Conservation (phyloP, 306 rosid species). For the Malus domestica region DNA sequence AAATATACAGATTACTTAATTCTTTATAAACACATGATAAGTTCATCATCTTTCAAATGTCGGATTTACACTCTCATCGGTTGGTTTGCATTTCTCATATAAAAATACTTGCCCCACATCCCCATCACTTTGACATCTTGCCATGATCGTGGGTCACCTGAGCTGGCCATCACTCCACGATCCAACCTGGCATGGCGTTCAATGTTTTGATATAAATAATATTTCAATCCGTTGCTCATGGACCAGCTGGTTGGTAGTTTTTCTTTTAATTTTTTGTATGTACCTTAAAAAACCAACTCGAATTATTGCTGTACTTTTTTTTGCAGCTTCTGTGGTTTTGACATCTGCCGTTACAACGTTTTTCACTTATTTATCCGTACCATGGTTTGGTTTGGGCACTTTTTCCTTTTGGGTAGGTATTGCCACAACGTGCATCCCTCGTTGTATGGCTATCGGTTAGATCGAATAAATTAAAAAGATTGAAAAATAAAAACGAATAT, state of each 20-base stretch:
- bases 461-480: no score
- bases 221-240: not conserved
- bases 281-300: not conserved
- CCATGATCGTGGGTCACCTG: not conserved
- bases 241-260: not conserved
- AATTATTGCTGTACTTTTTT: not conserved
- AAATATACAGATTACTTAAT: no score
- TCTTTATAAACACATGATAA: no score
- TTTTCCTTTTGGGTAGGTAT: no score
- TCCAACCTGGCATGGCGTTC: not conserved
- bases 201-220: not conserved
- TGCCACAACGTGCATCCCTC: no score
- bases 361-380: not conserved
- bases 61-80: not conserved
- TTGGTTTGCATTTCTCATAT: not conserved
- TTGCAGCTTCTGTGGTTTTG: not conserved
- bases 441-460: rapidly evolving
- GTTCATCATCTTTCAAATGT: no score
- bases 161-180: not conserved
- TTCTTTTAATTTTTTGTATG: no score
- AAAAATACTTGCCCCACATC: not conserved
- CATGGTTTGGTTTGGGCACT: not conserved
- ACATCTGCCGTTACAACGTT: not conserved
- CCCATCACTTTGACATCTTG: not conserved
- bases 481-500: no score